Evolutionary conservation across 306 rosid species (phyloP).

Genomic region (Purshia tridentata): DNA sequence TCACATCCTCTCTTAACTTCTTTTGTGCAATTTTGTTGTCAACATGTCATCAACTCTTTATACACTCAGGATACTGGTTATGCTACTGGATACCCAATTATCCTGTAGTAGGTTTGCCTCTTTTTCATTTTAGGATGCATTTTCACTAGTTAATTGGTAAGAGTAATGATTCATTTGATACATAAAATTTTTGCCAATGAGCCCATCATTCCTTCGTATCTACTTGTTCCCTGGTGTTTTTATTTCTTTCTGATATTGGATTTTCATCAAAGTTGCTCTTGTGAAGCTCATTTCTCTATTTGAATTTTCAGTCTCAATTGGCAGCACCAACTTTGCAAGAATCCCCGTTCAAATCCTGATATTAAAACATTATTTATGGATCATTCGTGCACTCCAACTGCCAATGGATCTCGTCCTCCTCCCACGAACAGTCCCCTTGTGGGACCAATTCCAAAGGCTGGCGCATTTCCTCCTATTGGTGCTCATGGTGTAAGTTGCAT

Average conservation of each 20-base stretch:
- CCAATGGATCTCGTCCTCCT: constrained; percentile 47
- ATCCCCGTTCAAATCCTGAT: constrained; percentile 51
- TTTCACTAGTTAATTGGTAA: neutral
- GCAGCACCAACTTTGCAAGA: constrained; percentile 55
- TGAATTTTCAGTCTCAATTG: constrained; percentile 41
- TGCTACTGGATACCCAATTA: neutral
- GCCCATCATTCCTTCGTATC: neutral
- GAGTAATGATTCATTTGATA: neutral
- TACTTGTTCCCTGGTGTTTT: neutral
- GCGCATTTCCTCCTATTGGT: constrained; percentile 46
- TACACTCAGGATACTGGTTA: neutral
- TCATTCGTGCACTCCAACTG: constrained; percentile 43
- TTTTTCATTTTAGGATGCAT: neutral
- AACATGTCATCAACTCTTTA: constrained; percentile 1
- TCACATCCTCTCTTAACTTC: neutral
- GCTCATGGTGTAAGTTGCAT: constrained; percentile 45
- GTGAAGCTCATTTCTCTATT: constrained; percentile 14
- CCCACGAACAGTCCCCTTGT: constrained; percentile 42
- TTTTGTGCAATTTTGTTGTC: constrained; percentile 9
- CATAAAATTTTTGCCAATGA: neutral
- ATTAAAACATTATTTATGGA: constrained; percentile 47
- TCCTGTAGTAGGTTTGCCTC: neutral
- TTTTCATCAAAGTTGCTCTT: neutral
- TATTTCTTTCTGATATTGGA: neutral
- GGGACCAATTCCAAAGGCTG: constrained; percentile 48